Base-by-base conservation (phyloP, 192 early-diverging fungal genomes). In the Umbelopsis isabellina region DNA sequence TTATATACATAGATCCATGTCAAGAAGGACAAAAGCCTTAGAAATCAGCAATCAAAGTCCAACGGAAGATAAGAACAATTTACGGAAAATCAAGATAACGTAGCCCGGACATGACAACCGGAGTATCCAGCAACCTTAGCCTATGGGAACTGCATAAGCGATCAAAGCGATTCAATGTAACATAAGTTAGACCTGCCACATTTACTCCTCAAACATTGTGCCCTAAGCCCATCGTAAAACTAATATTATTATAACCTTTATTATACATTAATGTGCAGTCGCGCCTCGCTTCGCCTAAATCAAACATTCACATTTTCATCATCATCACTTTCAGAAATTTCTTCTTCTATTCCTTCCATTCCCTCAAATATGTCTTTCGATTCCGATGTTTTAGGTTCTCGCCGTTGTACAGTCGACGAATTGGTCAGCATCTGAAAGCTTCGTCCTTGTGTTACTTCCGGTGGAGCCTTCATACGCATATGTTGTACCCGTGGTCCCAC, bases 401-500 rank as follows among this genome's bases (percentile, higher is more conserved):
- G 55, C 33, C 55, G 55, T 35, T 61, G 55, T 18, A 30, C 2
- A 12, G 55, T n/a, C 33, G 55, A 61, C 11, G 55, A n/a, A 61
- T 25, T 30, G 5, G 55, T 35, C 27, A 61, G 30, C 55, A 35
- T 61, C 30, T 61, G 55, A 35, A 27, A 61, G 30, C 15, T 61
- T 35, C 25, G 27, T 15, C 30, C 33, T 61, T 61, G 55, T 18
- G 33, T 4, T 35, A 35, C 55, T 16, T 61, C 55, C 1, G 27
- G 11, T 2, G 55, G 25, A 35, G 55, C 15, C 16, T 61, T 71
- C 76, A 83, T 83, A 69, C 97, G 84, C 78, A 99, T 80, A 96
- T 96, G 98, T 74, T 87, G 84, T 95, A 98, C 97, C 66, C 91
- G 85, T 21, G 95, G 95, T 21, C 94, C 97, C 52, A 84, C 80